Base-by-base conservation (phyloP, 345 rosid species). In the Eucalyptus regnans region DNA sequence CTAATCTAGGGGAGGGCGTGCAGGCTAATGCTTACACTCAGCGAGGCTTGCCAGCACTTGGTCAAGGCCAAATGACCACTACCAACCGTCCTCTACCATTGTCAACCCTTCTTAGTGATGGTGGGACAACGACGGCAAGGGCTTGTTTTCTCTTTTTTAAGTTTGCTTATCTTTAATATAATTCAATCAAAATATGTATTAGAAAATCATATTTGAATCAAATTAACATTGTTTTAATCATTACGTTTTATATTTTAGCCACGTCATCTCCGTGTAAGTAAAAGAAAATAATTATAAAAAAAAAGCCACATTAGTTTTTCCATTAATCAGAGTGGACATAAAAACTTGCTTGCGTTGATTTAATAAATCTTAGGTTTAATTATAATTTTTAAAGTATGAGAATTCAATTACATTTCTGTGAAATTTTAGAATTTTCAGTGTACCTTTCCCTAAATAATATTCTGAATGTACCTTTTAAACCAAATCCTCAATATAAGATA, bases 1-100 rank as follows among this genome's bases (percentile, higher is more conserved):
- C 3, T 23, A 0, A 56, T 56, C 62, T 23, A 22, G 12, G 29
- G 12, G 62, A 56, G 29, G 62, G 62, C 12, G 1, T 23, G 62
- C 2, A 54, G 4, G 27, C 25, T 22, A 51, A 51, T 3, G 54
- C 54, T 7, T 51, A 0, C 9, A 52, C 23, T 52, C 4, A 23
- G 0, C 0, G 0, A 52, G 58, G 4, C 58, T 52, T 52, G 58
- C 58, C 1, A 0, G 10, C 58, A 20, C 10, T 52, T 52, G 10
- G 58, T 52, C 25, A 52, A 0, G 58, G 25, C 1, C 10, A 20
- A 56, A 22, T 2, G 12, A 56, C 29, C 29, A 23, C 13, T 22
- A 22, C 6, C 1, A 0, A 56, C 62, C 6, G 0, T 56, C 12
- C 12, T 13, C 62, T 10, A 23, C 3, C 62, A 56, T 23, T 2